Base-by-base conservation (phyloP, 148 eudicot species). In the Euryodendron excelsum region DNA sequence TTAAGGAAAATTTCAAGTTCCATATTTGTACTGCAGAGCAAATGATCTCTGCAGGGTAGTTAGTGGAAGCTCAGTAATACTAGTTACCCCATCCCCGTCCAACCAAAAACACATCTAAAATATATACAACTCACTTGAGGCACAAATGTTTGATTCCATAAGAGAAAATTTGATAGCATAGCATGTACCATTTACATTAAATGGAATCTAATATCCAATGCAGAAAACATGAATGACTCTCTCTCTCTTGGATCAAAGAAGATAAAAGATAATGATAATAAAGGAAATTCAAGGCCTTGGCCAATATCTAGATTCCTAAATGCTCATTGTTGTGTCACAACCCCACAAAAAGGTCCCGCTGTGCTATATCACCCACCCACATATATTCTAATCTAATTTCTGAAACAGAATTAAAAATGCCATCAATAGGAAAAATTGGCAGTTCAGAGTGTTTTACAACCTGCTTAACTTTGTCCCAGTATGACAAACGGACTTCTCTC, bases 381-480 rank as follows among this genome's bases (percentile, higher is more conserved):
- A 30, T n/a, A 6, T 21, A 55, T n/a, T 56, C 48, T 36, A n/a
- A 47, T 47, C 69, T 12, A 34, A 45, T 47, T 47, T 50, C 20
- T 4, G 34, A 61, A 47, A 39, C 10, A 25, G 1, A 69, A 23
- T 8, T 12, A 6, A 58, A 52, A 1, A 58, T 21, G 30, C 33
- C 33, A 33, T n/a, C 25, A 17, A 14, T 45, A 27, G 34, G n/a
- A 74, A 30, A 18, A 28, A 76, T 23, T 28, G 34, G 64, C 11
- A 59, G 61, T 4, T 41, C 3, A 1, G 37, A 33, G 67, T 56
- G 55, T 23, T 59, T 62, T n/a, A 74, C 77, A 84, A 92, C 98
- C 98, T 96, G 99, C 88, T 96, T 96, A 56, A 96, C 84, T 83
- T 96, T 96, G 74, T 96, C 99, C 97, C 95, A 90, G 78, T 93